Evolutionary conservation across 2,329 filamentous ascomycete genomes (phyloP).

Genomic region (Hypoxylon sp.): DNA sequence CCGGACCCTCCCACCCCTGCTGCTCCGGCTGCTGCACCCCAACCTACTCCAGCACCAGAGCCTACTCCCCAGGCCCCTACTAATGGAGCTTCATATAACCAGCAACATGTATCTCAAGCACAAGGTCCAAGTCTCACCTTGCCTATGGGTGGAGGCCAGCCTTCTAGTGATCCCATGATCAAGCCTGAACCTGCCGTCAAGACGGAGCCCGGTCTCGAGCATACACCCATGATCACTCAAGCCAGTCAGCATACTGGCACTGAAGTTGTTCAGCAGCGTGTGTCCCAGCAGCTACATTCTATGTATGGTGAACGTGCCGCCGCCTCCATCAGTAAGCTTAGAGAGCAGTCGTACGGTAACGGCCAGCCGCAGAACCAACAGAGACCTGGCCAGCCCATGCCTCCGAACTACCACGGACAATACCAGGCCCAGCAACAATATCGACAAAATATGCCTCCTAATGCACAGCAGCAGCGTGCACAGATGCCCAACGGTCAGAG

Average conservation of each 20-base stretch:
- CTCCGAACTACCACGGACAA: slow-evolving; percentile 47
- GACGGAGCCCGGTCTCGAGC: slow-evolving; percentile 62
- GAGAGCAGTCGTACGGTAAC: slow-evolving; percentile 49
- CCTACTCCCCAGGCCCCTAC: slow-evolving; percentile 40
- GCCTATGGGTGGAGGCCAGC: slow-evolving; percentile 48
- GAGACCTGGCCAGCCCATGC: slow-evolving; percentile 46
- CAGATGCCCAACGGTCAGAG: slow-evolving; percentile 60
- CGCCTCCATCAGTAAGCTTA: slow-evolving; percentile 76
- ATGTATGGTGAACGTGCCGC: slow-evolving; percentile 76
- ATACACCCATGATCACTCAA: slow-evolving; percentile 58
- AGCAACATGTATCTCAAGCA: slow-evolving; percentile 49
- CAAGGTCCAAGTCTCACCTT: slow-evolving; percentile 48
- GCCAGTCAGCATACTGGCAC: slow-evolving; percentile 53
- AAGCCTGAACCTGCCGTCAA: slow-evolving; percentile 66
- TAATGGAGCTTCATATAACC: slow-evolving; percentile 53
- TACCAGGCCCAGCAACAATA: slow-evolving; percentile 54
- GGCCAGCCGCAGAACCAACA: slow-evolving; percentile 50
- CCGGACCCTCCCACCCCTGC: slow-evolving; percentile 70
- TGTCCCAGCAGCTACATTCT: slow-evolving; percentile 69
- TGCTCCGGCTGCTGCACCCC: slow-evolving; percentile 53
- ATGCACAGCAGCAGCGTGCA: slow-evolving; percentile 55
- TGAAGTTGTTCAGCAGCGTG: slow-evolving; percentile 66
- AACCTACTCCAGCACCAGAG: slow-evolving; percentile 46
- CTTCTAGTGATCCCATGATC: slow-evolving; percentile 55
- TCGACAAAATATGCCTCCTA: slow-evolving; percentile 42